phyloP scores from a whole-genome alignment of 805 yeast genomes.

The Kodamaea laetipori region DNA sequence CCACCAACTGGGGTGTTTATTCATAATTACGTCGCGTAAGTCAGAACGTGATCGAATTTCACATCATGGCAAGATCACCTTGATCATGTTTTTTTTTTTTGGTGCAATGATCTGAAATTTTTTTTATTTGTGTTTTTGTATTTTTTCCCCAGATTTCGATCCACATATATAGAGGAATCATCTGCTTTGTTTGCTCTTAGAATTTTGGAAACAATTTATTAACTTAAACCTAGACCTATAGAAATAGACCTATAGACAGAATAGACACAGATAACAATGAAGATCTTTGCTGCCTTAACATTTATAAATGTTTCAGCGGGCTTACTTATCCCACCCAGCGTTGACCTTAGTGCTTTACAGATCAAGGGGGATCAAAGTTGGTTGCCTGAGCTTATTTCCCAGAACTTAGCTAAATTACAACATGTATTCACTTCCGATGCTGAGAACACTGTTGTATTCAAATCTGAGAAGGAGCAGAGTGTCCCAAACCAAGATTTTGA shows the following conservation, averaged over 20 bases:
- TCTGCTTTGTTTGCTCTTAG: background rate
- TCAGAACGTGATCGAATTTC: background rate
- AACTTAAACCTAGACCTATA: background rate
- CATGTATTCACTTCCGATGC: background rate
- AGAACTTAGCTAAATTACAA: background rate
- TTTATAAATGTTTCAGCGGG: background rate
- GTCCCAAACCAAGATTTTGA: conserved; percentile 4
- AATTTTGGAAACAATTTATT: background rate
- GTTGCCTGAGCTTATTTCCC: background rate
- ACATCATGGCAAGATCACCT: background rate
- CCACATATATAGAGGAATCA: conserved; percentile 1
- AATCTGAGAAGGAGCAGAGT: too few relatives aligned
- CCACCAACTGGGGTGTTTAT: background rate
- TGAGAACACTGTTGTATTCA: too few relatives aligned
- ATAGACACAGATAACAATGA: background rate
- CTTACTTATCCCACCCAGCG: conserved; percentile 2
- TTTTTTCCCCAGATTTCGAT: conserved; percentile 8
- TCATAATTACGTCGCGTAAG: background rate
- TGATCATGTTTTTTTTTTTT: conserved; percentile 5
- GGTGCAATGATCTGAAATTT: conserved; percentile 6
- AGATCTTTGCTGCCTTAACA: background rate
- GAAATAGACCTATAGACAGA: conserved; percentile 3
- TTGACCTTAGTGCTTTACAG: background rate
- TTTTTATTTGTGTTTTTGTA: conserved; percentile 5
- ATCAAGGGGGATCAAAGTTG: conserved; percentile 1